These are phyloP conservation scores for Penicillium sp. DNA, from an alignment of 2,329 filamentous ascomycete species.

Conservation along the genomic window DNA sequence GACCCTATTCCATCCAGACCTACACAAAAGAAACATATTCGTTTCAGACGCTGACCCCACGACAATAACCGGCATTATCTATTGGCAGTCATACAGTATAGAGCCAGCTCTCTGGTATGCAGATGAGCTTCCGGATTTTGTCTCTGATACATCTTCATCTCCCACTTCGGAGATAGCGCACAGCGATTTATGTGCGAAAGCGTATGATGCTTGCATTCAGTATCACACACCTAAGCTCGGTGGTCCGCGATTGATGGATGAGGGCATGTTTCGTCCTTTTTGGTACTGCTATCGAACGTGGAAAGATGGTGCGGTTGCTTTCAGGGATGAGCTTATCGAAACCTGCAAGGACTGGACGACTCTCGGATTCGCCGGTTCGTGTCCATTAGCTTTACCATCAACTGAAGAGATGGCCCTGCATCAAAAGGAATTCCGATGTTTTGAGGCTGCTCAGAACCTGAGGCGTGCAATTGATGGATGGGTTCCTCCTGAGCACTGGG, in stretches of 20 bases:
- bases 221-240: neutral
- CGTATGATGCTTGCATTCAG: neutral
- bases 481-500: too few relatives aligned
- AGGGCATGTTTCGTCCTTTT: neutral
- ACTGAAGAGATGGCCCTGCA: too few relatives aligned
- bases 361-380: constrained; percentile 41
- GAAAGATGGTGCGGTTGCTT: constrained; percentile 3
- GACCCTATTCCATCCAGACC: neutral
- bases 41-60: constrained; percentile 2
- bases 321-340: neutral
- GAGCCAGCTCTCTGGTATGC: constrained; percentile 1
- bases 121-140: constrained; percentile 2
- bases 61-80: neutral
- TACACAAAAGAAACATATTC: constrained; percentile 9
- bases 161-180: neutral
- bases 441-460: too few relatives aligned
- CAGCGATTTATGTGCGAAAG: neutral
- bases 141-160: neutral
- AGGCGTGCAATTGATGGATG: too few relatives aligned
- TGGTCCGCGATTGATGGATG: neutral
- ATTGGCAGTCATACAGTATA: neutral
- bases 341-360: constrained; percentile 38
- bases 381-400: too few relatives aligned
- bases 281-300: constrained; percentile 1
- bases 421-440: too few relatives aligned